Evolutionary conservation across 805 yeast genomes (phyloP), one percentile per base, ranked within the genome.

Genomic region (Cyberlindnera americana): DNA sequence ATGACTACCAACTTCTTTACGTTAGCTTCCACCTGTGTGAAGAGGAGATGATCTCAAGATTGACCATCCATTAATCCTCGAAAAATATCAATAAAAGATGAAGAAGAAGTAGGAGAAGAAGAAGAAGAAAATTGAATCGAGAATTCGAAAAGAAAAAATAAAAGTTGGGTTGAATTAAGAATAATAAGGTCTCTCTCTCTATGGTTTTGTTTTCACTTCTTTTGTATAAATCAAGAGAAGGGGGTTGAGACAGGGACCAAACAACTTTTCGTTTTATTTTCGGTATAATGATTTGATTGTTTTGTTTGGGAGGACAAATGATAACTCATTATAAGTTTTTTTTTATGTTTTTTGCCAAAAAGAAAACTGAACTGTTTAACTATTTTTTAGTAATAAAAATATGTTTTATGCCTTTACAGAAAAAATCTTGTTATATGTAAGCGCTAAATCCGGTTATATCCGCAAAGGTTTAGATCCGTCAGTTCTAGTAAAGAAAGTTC

Each of bases 1-100:
- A 75, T 47, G 81, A 77, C 46, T 85, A 87, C 63, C 79, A 77
- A 47, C 68, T 88, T 60, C 70, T 87, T 48, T 88, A 84, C 61
- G 67, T 81, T 55, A 77, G 78, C 57, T 86, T 79, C 57, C 79
- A 73, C 48, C 70, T 64, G 42, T 46, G 46, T 29, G 54, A 50
- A 24, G 53, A 54, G 28, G 44, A 41, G 22, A 21, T 53, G 44
- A 34, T 56, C 19, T 38, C 45, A 19, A 46, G 41, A 12, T 33
- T 56, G 35, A 38, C 37, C 29, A 39, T 46, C 29, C 30, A 31
- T n/a, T 33, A 15, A 33, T 24, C 9, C 10, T 10, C 10, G 36
- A 26, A 36, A n/a, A n/a, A n/a, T n/a, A n/a, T n/a, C n/a, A n/a
- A n/a, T n/a, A n/a, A n/a, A n/a, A n/a, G 31, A 33, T 28, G 24